Evolutionary conservation across 2,329 filamentous ascomycete genomes (phyloP).

Genomic region (Drechslera avenae): DNA sequence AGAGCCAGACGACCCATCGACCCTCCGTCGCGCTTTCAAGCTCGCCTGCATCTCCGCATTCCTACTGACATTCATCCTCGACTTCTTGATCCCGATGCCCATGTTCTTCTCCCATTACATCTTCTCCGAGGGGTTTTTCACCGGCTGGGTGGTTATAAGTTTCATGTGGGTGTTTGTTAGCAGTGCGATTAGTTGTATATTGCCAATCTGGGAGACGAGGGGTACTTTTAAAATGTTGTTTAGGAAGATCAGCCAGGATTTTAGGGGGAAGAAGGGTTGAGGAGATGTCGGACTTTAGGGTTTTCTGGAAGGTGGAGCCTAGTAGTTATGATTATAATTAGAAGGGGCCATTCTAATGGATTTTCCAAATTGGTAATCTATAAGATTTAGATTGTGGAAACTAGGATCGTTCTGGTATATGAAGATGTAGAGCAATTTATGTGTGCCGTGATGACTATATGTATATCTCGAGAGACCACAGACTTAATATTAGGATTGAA

Average conservation of each 20-base stretch:
- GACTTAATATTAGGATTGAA: no score
- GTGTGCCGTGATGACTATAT: no score
- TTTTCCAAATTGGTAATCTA: no score
- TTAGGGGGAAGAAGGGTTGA: not conserved
- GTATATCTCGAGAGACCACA: no score
- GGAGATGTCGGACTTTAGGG: not conserved
- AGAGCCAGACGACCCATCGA: slow-evolving; percentile 37
- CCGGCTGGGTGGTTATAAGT: slow-evolving; percentile 49
- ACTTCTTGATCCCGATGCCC: slow-evolving; percentile 50
- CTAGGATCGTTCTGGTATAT: no score
- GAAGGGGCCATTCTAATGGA: no score
- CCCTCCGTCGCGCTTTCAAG: slow-evolving; percentile 45
- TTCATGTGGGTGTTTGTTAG: slow-evolving; percentile 52
- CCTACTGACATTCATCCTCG: slow-evolving; percentile 48
- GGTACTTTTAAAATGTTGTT: slow-evolving; percentile 33
- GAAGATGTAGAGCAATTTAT: no score
- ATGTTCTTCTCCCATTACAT: slow-evolving; percentile 52
- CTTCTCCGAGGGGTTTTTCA: slow-evolving; percentile 50
- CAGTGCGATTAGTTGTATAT: slow-evolving; percentile 48
- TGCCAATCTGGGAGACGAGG: slow-evolving; percentile 52
- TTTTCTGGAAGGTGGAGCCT: no score
- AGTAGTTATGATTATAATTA: not conserved
- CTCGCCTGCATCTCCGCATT: slow-evolving; percentile 47
- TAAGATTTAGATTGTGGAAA: no score
- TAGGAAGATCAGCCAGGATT: slow-evolving; percentile 18